Conservation (phyloP, 139 green algal genomes). For the Chlorella sp. region DNA sequence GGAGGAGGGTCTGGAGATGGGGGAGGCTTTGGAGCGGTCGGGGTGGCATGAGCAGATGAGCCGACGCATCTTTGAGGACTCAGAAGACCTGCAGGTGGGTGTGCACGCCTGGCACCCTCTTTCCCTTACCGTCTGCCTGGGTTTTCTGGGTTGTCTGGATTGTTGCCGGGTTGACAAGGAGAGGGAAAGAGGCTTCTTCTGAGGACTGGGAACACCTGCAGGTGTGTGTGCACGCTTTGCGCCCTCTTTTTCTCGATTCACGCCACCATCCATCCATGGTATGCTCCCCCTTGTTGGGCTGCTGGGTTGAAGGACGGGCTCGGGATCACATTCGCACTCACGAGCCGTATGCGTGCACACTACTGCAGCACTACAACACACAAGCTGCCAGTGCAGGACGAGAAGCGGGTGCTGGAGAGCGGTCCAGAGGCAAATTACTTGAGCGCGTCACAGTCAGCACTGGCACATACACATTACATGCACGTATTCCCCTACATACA, state of each 20-base stretch:
- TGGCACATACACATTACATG: no score
- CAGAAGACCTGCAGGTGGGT: conserved; percentile 49
- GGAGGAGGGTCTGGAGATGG: conserved; percentile 57
- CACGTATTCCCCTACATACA: no score
- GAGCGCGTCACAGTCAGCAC: neutral
- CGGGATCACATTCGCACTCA: no score
- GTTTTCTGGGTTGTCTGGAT: neutral
- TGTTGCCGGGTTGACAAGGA: conserved; percentile 71
- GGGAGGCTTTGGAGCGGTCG: conserved; percentile 68
- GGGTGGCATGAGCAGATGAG: conserved; percentile 77
- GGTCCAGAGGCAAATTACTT: no score
- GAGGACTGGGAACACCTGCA: conserved; percentile 43
- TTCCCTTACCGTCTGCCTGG: neutral
- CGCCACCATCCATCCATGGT: no score
- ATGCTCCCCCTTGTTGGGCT: no score
- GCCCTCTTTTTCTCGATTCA: neutral
- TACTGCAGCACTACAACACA: no score
- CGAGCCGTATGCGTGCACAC: no score
- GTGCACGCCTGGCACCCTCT: neutral
- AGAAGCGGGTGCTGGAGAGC: no score
- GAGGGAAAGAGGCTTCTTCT: conserved; percentile 48
- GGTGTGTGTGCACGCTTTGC: neutral
- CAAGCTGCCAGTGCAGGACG: no score
- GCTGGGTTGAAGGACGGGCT: no score
- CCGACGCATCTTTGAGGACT: conserved; percentile 40